A percentile compares a stretch with the other conserved stretches of the same genome.
phyloP scores from a whole-genome alignment of 163 green algal genomes.

The Picocystis sp. region DNA sequence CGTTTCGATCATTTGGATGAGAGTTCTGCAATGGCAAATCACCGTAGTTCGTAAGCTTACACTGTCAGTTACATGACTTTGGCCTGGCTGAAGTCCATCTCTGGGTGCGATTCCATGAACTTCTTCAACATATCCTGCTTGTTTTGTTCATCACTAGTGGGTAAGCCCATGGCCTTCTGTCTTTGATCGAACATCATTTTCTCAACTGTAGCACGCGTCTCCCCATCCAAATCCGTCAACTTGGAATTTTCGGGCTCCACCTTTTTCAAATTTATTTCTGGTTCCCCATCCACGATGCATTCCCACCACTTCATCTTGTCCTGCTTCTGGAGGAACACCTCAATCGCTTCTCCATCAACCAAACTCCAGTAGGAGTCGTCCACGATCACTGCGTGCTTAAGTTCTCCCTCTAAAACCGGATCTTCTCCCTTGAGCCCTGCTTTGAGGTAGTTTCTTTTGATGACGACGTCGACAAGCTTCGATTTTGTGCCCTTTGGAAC shows the following conservation, averaged over 20 bases:
- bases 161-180: slow-evolving; percentile 74
- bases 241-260: slow-evolving; percentile 80
- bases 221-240: slow-evolving; percentile 56
- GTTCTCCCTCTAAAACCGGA: slow-evolving; percentile 42
- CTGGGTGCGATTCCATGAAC: slow-evolving; percentile 75
- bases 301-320: slow-evolving; percentile 72
- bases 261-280: slow-evolving; percentile 59
- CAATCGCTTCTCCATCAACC: slow-evolving; percentile 21
- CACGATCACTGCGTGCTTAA: slow-evolving; percentile 44
- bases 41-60: background rate
- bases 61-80: slow-evolving; percentile 46
- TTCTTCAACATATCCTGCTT: slow-evolving; percentile 73
- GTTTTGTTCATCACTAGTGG: slow-evolving; percentile 66
- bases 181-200: slow-evolving; percentile 75
- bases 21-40: too few relatives aligned
- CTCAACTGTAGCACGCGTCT: slow-evolving; percentile 40
- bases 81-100: slow-evolving; percentile 82
- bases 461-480: slow-evolving; percentile 42
- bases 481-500: slow-evolving; percentile 51
- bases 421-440: slow-evolving; percentile 55
- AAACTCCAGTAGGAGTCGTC: slow-evolving; percentile 77
- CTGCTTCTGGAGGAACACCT: slow-evolving; percentile 21
- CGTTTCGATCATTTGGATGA: too few relatives aligned
- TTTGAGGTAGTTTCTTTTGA: slow-evolving; percentile 36
- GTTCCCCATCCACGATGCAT: slow-evolving; percentile 42